A percentile compares a stretch with the other conserved stretches of the same genome.
These are phyloP conservation scores for Xerocomus potaroensis DNA, from an alignment of 768 basidiomycete genomes.

Conservation along the genomic window DNA sequence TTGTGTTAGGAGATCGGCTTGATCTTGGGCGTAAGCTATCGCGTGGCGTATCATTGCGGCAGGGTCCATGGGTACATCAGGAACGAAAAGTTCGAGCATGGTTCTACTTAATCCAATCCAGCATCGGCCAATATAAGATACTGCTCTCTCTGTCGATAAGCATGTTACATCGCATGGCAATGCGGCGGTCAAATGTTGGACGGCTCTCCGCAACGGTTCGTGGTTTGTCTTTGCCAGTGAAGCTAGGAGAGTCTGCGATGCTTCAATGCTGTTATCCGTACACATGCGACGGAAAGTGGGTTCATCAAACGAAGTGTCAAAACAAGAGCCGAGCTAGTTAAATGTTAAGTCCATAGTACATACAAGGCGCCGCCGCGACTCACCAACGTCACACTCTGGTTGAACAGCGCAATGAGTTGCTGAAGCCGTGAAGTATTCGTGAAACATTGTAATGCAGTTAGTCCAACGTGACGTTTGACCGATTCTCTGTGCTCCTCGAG, in stretches of 20 bases:
- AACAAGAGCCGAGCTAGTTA: conserved; percentile 42
- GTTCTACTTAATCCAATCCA: conserved; percentile 62
- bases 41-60: conserved; percentile 55
- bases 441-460: conserved; percentile 39
- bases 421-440: conserved; percentile 35
- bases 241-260: conserved; percentile 24
- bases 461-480: conserved; percentile 36
- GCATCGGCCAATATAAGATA: conserved; percentile 37
- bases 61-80: conserved; percentile 85
- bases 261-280: conserved; percentile 10
- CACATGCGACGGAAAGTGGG: conserved; percentile 14
- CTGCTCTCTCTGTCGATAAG: conserved; percentile 20
- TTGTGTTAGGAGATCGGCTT: conserved; percentile 36
- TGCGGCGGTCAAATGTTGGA: conserved; percentile 29
- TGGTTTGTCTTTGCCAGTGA: conserved; percentile 33
- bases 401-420: conserved; percentile 40
- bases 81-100: conserved; percentile 71
- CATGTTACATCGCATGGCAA: conserved; percentile 16
- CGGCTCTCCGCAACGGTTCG: conserved; percentile 33
- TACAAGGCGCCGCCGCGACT: conserved; percentile 11
- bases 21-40: conserved; percentile 39
- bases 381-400: conserved; percentile 41
- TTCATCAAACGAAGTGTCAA: conserved; percentile 37
- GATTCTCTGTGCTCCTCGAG: conserved; percentile 36
- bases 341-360: conserved; percentile 3